Evolutionary conservation across 225 moss, liverwort and hornwort species (phyloP), one percentile per base, ranked within the genome.

Genomic region (Takakia lepidozioides): DNA sequence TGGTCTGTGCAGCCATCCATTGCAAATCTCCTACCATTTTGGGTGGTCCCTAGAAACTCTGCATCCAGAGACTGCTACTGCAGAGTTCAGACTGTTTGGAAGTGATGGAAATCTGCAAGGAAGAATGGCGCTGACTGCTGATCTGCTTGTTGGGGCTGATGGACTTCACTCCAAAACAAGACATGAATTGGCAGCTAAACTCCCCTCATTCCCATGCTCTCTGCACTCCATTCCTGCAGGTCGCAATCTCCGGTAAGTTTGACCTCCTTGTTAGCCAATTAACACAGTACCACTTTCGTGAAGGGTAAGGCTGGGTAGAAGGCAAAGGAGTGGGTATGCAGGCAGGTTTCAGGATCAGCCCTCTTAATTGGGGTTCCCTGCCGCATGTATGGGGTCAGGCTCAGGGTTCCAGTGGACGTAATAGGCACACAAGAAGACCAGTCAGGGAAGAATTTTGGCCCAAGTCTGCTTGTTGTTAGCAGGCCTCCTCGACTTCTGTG

Each of bases 391-490:
- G 7, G 62, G 48, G 6, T 52, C 64, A 79, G 79, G 61, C 64
- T 80, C 18, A 42, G 58, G 67, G 74, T 80, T 19, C 79, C 79
- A 19, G 54, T 74, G 41, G 79, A 80, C 19, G 79, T 80, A 21
- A 58, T 62, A 27, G 74, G 79, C 50, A 74, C 74, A 52, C 74
- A 80, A 71, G 67, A 70, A 53, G 79, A 80, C 28, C 74, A 67
- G 35, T 42, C 40, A 10, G 79, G 79, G 15, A 61, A 50, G 28
- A 38, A 54, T 24, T 74, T 67, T 51, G 79, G 79, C 38, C 74
- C 79, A 1, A 80, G 74, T 57, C 27, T 80, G 63, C 57, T 80
- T 35, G 79, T 80, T 8, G 79, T 80, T 37, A 51, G 67, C 15
- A 53, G 79, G 23, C 42, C 19, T 25, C 66, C 67, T 15, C 70